Evolutionary conservation across 1,139 yeast species (phyloP).

Genomic region (Protomyces macrosporus): DNA sequence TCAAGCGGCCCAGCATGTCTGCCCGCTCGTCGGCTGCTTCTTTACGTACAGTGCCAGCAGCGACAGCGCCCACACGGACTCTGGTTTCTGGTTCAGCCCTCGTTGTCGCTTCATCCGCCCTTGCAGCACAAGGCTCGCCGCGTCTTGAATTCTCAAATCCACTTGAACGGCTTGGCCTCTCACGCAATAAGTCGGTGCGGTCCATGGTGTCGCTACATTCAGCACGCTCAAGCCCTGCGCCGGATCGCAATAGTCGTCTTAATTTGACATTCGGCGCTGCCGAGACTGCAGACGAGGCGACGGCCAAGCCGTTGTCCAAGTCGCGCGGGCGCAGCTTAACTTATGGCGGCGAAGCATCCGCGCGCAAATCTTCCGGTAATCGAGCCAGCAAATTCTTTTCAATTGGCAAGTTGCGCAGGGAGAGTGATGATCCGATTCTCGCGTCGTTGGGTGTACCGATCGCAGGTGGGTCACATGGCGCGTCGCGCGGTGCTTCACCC

Average conservation of each 20-base stretch:
- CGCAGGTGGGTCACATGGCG: background rate
- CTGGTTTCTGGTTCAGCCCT: background rate
- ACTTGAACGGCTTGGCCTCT: background rate
- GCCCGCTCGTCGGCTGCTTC: slow-evolving; percentile 4
- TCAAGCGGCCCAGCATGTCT: slow-evolving; percentile 10
- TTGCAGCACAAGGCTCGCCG: slow-evolving; percentile 22
- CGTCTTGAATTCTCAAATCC: slow-evolving; percentile 5
- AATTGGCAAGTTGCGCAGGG: slow-evolving; percentile 6
- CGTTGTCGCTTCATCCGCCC: slow-evolving; percentile 9
- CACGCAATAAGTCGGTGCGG: background rate
- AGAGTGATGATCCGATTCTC: background rate
- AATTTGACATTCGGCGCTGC: background rate
- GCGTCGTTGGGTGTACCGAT: slow-evolving; percentile 1
- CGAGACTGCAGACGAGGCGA: background rate
- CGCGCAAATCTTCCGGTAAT: background rate
- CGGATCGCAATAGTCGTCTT: background rate
- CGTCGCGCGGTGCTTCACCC: slow-evolving; percentile 7
- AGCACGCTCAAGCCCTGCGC: slow-evolving; percentile 13
- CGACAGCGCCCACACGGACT: no score
- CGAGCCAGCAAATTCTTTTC: slow-evolving; percentile 14
- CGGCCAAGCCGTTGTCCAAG: background rate
- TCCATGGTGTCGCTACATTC: slow-evolving; percentile 5
- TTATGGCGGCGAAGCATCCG: slow-evolving; percentile 8
- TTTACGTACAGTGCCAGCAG: background rate
- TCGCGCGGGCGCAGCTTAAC: slow-evolving; percentile 21